Base-by-base conservation (phyloP, 345 rosid species). In the Kernera saxatilis region DNA sequence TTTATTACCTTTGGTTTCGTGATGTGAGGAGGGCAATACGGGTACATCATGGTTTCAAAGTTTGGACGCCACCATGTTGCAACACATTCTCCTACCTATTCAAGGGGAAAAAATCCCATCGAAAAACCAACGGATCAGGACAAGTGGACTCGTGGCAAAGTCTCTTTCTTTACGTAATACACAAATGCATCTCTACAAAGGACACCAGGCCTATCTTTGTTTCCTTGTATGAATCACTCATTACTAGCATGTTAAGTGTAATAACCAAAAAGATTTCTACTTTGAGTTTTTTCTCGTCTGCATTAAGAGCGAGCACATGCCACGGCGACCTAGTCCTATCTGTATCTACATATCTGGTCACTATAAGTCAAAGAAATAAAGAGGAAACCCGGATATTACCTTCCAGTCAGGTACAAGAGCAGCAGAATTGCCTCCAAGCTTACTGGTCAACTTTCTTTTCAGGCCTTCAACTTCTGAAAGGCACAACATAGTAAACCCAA, bases 31-130 rank as follows among this genome's bases (percentile, higher is more conserved):
- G 97, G 98, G 78, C 98, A 92, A 71, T 95, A 95, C 1, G 98
- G 99, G 75, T 95, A 92, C 97, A 90, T 88, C 43, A 85, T 88
- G 74, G 98, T 90, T 67, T 95, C 98, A 64, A 95, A 95, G 84
- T 95, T 92, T 64, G 98, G 99, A 81, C 99, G 90, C 99, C 99
- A 95, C 98, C 97, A 92, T 56, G 83, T 83, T 5, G 97, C 99
- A 76, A 85, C 99, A 75, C 96, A 90, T 73, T 92, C 99, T 23
- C 96, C 97, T 58, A 95, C 87, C 99, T 95, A 85, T 74, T 78
- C 33, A 14, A 65, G 35, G 15, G 6, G 6, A 15, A 23, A 21
- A 40, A 40, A 3, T 2, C 40, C 3, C 71, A 64, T 25, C 1
- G 2, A 43, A n/a, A 22, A 26, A 52, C 8, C 53, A 50, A 68